Evolutionary conservation across 1,284 basidiomycete species (phyloP), one percentile per base, ranked within the genome.

Genomic region (Ustilago shanxiensis): DNA sequence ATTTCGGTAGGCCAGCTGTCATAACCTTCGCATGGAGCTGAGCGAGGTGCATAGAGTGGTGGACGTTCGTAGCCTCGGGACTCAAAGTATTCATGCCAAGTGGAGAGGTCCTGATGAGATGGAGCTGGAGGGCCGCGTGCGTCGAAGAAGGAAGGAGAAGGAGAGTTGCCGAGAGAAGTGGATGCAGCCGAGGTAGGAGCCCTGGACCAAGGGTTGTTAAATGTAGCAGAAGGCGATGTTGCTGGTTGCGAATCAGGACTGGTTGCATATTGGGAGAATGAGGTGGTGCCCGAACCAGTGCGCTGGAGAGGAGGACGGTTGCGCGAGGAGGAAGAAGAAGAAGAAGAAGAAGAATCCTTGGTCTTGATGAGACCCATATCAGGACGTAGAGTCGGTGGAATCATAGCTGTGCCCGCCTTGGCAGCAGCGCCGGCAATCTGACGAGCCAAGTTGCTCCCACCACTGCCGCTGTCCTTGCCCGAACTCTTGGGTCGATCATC

Each of bases 331-430:
- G 45, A 41, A 22, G 59, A 33, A 1, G n/a, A n/a, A n/a, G n/a
- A n/a, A n/a, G n/a, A n/a, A n/a, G n/a, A 55, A 26, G 45, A 41
- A 22, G 59, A 33, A 1, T 69, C 63, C 41, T 63, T 69, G 29
- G 47, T 10, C 44, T 67, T 70, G 41, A 28, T 10, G 14, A 66
- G 57, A 10, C 65, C 62, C 53, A 77, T 55, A 16, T 77, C 75
- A 0, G 70, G 66, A 24, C 75, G 64, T 22, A 82, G 22, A 2
- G 80, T 80, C 6, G 79, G 79, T 3, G 80, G 72, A 22, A 81
- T 79, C 47, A 82, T 80, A 45, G 83, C 77, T 11, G 72, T 75
- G 26, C 72, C 78, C n/a, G 83, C 77, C 37, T 77, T 74, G 47
- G 82, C 79, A 5, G 82, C 82, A 9, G 73, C 79, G 14, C 65